These are phyloP conservation scores for Amylocarpus encephaloides DNA, from an alignment of 2,329 filamentous ascomycete genomes.

Conservation along the genomic window DNA sequence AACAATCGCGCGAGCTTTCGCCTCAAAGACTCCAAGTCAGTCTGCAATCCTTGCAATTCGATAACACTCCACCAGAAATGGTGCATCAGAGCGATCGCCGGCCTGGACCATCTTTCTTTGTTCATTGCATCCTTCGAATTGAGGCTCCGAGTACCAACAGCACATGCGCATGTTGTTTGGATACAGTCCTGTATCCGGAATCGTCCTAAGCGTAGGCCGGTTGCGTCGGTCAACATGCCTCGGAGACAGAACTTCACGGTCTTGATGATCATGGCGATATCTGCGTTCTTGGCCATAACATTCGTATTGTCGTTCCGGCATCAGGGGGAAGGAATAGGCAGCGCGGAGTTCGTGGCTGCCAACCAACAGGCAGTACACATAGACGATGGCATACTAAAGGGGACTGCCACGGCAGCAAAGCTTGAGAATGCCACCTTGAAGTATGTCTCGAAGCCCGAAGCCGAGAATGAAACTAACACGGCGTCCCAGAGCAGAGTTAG, in stretches of 20 bases:
- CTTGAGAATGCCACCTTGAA: constrained; percentile 78
- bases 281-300: constrained; percentile 53
- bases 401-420: constrained; percentile 71
- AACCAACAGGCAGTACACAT: constrained; percentile 28
- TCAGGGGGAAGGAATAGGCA: constrained; percentile 14
- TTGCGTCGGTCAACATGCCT: constrained; percentile 21
- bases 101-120: background rate
- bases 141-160: no score
- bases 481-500: constrained; percentile 45
- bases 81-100: no score
- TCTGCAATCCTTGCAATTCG: no score
- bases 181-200: no score
- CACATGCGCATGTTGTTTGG: background rate
- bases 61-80: no score
- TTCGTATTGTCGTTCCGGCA: constrained; percentile 42
- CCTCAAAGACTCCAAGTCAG: no score
- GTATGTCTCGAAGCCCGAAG: no score
- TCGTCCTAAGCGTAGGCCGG: no score
- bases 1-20: no score
- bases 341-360: constrained; percentile 16
- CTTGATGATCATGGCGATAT: constrained; percentile 47
- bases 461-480: constrained; percentile 9
- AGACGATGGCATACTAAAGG: constrained; percentile 49
- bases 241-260: constrained; percentile 43
- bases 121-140: background rate